These are phyloP conservation scores for Chalciporus chontae DNA, from an alignment of 768 basidiomycete genomes.

Conservation along the genomic window DNA sequence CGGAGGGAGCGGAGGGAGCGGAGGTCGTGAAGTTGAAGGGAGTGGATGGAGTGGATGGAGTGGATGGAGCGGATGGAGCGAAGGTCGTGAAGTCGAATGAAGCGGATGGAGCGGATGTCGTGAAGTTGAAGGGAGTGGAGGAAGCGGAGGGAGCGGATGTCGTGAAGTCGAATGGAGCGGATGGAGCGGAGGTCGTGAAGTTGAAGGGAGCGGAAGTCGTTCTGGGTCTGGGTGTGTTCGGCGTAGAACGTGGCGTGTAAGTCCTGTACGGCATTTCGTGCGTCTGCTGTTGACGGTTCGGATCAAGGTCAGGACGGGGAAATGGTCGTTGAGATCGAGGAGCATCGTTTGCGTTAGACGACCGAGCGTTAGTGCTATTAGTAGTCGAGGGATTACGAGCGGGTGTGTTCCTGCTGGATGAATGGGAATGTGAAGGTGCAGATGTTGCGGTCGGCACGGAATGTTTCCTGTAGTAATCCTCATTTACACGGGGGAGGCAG, in stretches of 20 bases:
- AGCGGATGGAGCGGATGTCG: too few species aligned
- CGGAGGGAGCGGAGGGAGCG: too few species aligned
- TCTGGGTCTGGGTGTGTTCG: slow-evolving; percentile 16
- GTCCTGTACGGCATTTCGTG: slow-evolving; percentile 10
- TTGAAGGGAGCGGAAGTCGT: slow-evolving; percentile 21
- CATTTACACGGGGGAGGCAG: slow-evolving; percentile 56
- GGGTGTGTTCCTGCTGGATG: slow-evolving; percentile 16
- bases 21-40: too few species aligned
- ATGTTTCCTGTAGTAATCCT: slow-evolving; percentile 43
- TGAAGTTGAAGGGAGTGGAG: too few species aligned
- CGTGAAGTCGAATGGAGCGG: too few species aligned
- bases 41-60: too few species aligned
- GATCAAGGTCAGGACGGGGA: slow-evolving; percentile 62
- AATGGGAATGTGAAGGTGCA: slow-evolving; percentile 11
- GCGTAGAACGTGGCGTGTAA: slow-evolving; percentile 15
- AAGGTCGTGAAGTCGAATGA: too few species aligned
- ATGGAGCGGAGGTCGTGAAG: slow-evolving; percentile 23
- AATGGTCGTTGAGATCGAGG: slow-evolving; percentile 38
- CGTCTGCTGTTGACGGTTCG: slow-evolving; percentile 36
- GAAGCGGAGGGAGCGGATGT: too few species aligned
- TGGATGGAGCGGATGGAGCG: too few species aligned
- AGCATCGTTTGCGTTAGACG: slow-evolving; percentile 3
- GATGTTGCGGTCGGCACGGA: slow-evolving; percentile 20
- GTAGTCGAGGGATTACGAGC: slow-evolving; percentile 10
- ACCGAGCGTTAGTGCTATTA: not conserved